Evolutionary conservation across 1,139 yeast species (phyloP), one percentile per base, ranked within the genome.

Genomic region (Debaryomyces robertsiae): DNA sequence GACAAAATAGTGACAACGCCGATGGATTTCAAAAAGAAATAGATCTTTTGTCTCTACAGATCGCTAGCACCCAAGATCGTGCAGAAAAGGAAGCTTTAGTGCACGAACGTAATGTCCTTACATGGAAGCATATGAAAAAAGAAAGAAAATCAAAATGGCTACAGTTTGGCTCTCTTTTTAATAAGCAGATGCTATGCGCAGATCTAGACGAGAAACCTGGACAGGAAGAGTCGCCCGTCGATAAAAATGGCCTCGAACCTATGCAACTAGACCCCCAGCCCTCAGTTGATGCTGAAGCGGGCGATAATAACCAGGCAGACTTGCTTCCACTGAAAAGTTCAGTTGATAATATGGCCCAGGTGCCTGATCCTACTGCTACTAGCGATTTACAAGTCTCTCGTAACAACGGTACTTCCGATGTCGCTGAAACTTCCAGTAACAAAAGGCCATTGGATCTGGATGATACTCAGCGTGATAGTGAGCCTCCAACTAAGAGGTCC

Each of bases 61-160:
- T 60, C 7, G 43, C 44, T 6, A 30, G 36, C 9, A n/a, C 48
- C 29, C 27, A 44, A 3, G 46, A 45, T 10, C 19, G 35, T 14
- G 37, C 40, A 6, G 47, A 41, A 16, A 38, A 41, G 25, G 46
- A 46, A 1, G 52, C 47, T 10, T 38, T 58, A 27, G 32, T 54
- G 3, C 66, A 63, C 31, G 57, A 59, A 33, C 47, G 63, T 18
- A 57, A 62, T n/a, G 55, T 61, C 3, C 44, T 61, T 30, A 40
- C 55, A 1, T 68, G 74, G 74, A 65, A 62, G 43, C 48, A 55
- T 27, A 47, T 64, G 16, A 59, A 60, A 38, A 44, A 43, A n/a
- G 43, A 49, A 23, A 48, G 74, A 33, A 42, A 44, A 9, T 15
- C 33, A 1, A 34, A 45, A 2, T 61, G 66, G 66, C 39, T 61